phyloP scores from a whole-genome alignment of 2,329 filamentous ascomycete genomes.

The Pestalotiopsis sp. region DNA sequence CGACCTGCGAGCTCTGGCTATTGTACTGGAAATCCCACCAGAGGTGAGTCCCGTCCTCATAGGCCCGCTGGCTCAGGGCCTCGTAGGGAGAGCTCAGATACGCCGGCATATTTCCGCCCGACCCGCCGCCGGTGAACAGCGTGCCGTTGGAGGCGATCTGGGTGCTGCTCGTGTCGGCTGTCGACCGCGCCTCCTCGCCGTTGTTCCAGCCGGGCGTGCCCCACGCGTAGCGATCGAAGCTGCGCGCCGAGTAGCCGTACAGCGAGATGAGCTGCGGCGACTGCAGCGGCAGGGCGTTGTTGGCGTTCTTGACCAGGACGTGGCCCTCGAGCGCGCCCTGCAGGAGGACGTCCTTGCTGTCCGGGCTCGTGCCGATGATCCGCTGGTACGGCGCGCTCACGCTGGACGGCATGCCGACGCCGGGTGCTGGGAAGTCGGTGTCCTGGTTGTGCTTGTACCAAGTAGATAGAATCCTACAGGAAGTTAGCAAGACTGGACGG shows the following conservation, averaged over 20 bases:
- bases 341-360: conserved; percentile 41
- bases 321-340: conserved; percentile 62
- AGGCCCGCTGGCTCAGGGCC: conserved; percentile 41
- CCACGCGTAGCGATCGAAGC: conserved; percentile 38
- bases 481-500: neutral
- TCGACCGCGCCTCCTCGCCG: conserved; percentile 27
- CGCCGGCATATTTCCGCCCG: conserved; percentile 35
- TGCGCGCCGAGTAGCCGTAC: conserved; percentile 60
- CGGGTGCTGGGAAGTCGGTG: conserved; percentile 42
- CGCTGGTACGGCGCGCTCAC: conserved; percentile 48
- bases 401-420: conserved; percentile 50
- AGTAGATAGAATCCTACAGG: conserved; percentile 44
- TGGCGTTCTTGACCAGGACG: conserved; percentile 63
- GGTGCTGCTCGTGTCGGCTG: conserved; percentile 15
- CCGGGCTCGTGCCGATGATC: conserved; percentile 49
- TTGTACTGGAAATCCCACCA: conserved; percentile 47
- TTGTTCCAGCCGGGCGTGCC: conserved; percentile 28
- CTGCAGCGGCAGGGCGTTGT: conserved; percentile 55
- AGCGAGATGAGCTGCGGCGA: conserved; percentile 53
- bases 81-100: conserved; percentile 39
- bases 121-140: conserved; percentile 46
- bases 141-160: conserved; percentile 47
- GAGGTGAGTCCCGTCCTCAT: conserved; percentile 45
- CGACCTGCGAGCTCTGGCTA: conserved; percentile 36
- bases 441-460: conserved; percentile 61